Conservation (phyloP, 192 early-diverging fungal species). For the Obelidium mucronatum region DNA sequence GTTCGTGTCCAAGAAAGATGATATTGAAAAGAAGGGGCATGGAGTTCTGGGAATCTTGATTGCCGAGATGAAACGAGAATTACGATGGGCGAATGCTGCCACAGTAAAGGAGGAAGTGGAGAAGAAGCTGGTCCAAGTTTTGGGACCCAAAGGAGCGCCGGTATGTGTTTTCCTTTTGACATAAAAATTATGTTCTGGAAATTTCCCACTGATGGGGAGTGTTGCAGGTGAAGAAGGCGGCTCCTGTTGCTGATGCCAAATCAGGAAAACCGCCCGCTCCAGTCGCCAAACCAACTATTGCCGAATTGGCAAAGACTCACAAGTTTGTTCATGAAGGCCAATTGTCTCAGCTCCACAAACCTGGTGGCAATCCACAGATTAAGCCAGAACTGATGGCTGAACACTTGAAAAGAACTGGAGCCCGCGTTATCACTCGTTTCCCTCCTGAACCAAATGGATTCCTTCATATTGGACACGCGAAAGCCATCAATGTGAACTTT, state of each 20-base stretch:
- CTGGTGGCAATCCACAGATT: constrained; percentile 97
- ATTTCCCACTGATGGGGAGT: not conserved
- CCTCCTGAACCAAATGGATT: constrained; percentile 99
- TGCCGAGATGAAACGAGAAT: constrained; percentile 66
- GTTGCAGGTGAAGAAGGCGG: constrained; percentile 17
- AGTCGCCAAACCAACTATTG: constrained; percentile 44
- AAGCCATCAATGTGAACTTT: constrained; percentile 99
- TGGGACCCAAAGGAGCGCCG: constrained; percentile 99
- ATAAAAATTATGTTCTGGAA: not conserved
- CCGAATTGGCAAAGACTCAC: constrained; percentile 60
- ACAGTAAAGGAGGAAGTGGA: constrained; percentile 91
- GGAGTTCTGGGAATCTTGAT: constrained; percentile 79
- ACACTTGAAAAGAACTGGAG: constrained; percentile 90
- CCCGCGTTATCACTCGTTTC: constrained; percentile 96
- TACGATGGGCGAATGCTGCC: constrained; percentile 91
- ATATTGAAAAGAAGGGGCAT: constrained; percentile 86
- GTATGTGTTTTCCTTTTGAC: not conserved
- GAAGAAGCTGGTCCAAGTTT: constrained; percentile 76
- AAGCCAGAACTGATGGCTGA: constrained; percentile 86
- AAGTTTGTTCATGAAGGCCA: constrained; percentile 89
- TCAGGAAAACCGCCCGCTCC: constrained; percentile 43
- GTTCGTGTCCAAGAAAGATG: constrained; percentile 72
- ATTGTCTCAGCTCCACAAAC: constrained; percentile 88
- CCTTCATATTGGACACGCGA: constrained; percentile 99
- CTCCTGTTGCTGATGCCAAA: constrained; percentile 43